phyloP scores from a whole-genome alignment of 2,329 filamentous ascomycete species.

The Epichloe hybrida region DNA sequence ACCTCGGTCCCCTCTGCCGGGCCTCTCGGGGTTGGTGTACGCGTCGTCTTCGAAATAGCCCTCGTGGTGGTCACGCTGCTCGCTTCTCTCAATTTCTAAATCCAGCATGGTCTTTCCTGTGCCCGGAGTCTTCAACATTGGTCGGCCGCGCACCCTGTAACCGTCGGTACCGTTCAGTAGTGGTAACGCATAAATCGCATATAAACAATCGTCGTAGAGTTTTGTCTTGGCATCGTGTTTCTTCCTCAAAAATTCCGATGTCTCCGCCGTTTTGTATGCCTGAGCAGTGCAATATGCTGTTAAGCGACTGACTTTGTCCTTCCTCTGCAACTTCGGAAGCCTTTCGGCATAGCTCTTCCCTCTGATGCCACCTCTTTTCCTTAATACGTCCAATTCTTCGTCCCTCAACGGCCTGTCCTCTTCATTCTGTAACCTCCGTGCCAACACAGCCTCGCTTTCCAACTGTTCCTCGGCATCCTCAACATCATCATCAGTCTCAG shows the following conservation, averaged over 20 bases:
- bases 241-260: slow-evolving; percentile 85
- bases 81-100: slow-evolving; percentile 89
- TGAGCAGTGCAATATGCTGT: slow-evolving; percentile 96
- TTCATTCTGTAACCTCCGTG: slow-evolving; percentile 34
- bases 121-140: slow-evolving; percentile 81
- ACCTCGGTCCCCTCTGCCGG: slow-evolving; percentile 16
- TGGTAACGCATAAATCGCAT: slow-evolving; percentile 87
- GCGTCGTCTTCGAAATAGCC: slow-evolving; percentile 74
- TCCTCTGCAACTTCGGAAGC: slow-evolving; percentile 73
- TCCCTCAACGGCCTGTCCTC: slow-evolving; percentile 53
- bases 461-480: slow-evolving; percentile 43
- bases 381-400: slow-evolving; percentile 52
- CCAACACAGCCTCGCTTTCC: slow-evolving; percentile 28
- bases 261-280: slow-evolving; percentile 76
- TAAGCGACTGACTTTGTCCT: slow-evolving; percentile 76
- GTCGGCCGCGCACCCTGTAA: slow-evolving; percentile 78
- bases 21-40: slow-evolving; percentile 26
- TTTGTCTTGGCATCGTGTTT: slow-evolving; percentile 87
- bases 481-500: slow-evolving; percentile 58
- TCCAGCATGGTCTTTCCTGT: slow-evolving; percentile 81
- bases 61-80: slow-evolving; percentile 77
- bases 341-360: slow-evolving; percentile 92
- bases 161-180: slow-evolving; percentile 75
- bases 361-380: slow-evolving; percentile 45
- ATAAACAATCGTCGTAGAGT: slow-evolving; percentile 93